Base-by-base conservation (phyloP, 805 yeast genomes). In the Wickerhamomyces sydowiorum region DNA sequence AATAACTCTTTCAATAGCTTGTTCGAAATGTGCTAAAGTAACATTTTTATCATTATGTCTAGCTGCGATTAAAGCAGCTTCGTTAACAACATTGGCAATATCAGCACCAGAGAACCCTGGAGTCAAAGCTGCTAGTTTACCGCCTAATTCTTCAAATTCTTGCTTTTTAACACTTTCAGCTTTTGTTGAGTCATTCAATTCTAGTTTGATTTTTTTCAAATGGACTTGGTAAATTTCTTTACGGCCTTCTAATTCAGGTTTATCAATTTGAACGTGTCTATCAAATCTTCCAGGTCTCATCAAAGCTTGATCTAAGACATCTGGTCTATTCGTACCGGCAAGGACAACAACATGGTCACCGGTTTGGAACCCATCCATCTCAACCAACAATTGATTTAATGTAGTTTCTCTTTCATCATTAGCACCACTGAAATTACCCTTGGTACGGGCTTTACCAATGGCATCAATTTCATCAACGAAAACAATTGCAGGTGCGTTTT, bases 21-120 rank as follows among this genome's bases (percentile, higher is more conserved):
- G 83, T 62, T 89, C 97, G 57, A 89, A 90, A 66, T 89, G 96
- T 40, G 69, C 65, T 51, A 83, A 62, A 39, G 72, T 76, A 30
- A 90, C 90, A 37, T 64, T 60, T 7, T 66, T 65, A 37, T 85
- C 81, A 52, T 82, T 78, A 42, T 70, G 72, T 64, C 96, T 78
- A 2, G 96, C 96, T 13, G 96, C 96, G 57, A 86, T 83, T 52
- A 89, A 74, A 3, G 96, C 96, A 24, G 96, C 96, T 66, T 89
- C 96, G 59, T 89, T 89, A 70, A 96, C 86, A 53, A 86, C 86
- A 64, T 89, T 89, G 43, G 96, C 96, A 60, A 89, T 89, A 62
- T 90, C 96, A 22, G 97, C 97, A 60, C 97, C 97, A 7, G 95
- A 80, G 60, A 89, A 89, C 0, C 97, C 97, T 0, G 97, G 96